phyloP scores from a whole-genome alignment of 345 rosid species.

The Ceriops tagal region DNA sequence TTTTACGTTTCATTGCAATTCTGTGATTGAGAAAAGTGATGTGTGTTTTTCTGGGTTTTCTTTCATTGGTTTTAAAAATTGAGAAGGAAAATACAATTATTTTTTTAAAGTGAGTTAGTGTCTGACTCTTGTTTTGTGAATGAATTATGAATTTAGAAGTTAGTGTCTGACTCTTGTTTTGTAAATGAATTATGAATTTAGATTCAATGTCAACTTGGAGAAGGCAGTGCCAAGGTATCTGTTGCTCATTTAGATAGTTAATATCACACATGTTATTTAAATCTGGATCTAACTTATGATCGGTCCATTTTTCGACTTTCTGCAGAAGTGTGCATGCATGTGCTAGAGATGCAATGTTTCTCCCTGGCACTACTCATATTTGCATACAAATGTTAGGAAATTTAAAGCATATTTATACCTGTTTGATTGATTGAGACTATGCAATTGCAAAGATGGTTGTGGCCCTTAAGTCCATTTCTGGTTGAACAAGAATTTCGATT shows the following conservation, averaged over 20 bases:
- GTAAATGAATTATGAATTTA: background rate
- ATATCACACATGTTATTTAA: background rate
- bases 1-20: background rate
- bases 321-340: too few species aligned
- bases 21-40: too few species aligned
- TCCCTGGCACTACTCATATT: background rate
- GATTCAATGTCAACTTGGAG: slow-evolving; percentile 3
- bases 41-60: background rate
- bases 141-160: background rate
- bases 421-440: background rate
- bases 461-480: background rate
- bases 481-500: background rate
- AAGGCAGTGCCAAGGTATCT: background rate
- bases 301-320: background rate
- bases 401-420: background rate
- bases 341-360: background rate
- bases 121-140: background rate
- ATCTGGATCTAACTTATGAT: slow-evolving; percentile 8
- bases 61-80: background rate
- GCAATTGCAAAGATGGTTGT: background rate
- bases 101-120: background rate
- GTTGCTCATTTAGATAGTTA: background rate
- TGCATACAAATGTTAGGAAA: background rate
- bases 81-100: background rate
- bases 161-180: too few species aligned